Conservation (phyloP, 2,329 filamentous ascomycete species). For the Pseudocercospora musae region DNA sequence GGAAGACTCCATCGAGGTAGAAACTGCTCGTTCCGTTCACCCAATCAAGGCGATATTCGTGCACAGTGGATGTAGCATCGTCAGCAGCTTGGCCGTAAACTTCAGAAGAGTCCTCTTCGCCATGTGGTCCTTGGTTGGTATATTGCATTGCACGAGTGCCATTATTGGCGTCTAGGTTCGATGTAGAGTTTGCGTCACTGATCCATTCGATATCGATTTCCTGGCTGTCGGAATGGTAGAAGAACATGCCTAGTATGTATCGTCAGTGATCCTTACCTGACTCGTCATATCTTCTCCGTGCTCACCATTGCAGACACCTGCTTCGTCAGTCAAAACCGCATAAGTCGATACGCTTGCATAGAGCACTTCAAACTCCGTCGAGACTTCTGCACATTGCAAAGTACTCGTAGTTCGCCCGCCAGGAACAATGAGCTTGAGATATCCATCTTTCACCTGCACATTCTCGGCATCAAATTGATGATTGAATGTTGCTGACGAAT, state of each 20-base stretch:
- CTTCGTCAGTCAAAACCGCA: slow-evolving; percentile 14
- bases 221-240: slow-evolving; percentile 21
- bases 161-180: slow-evolving; percentile 10
- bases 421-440: slow-evolving; percentile 15
- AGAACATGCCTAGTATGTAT: slow-evolving; percentile 18
- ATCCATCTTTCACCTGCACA: slow-evolving; percentile 10
- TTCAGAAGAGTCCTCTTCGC: neutral
- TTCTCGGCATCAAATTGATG: slow-evolving; percentile 6
- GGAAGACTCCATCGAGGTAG: slow-evolving; percentile 16
- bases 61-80: slow-evolving; percentile 7
- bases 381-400: slow-evolving; percentile 12
- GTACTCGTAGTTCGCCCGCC: slow-evolving; percentile 1
- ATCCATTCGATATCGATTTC: slow-evolving; percentile 27
- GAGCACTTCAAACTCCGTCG: slow-evolving; percentile 12
- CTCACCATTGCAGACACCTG: slow-evolving; percentile 16
- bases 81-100: slow-evolving; percentile 5
- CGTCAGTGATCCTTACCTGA: neutral
- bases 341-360: slow-evolving; percentile 17
- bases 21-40: slow-evolving; percentile 13
- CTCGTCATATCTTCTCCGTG: neutral
- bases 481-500: neutral
- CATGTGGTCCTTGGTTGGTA: slow-evolving; percentile 16
- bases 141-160: slow-evolving; percentile 13
- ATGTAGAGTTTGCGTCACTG: slow-evolving; percentile 16
- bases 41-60: slow-evolving; percentile 26